A percentile compares a stretch with the other conserved stretches of the same genome.
phyloP scores from a whole-genome alignment of 163 green algal species.

The Smithsoniella earleae region DNA sequence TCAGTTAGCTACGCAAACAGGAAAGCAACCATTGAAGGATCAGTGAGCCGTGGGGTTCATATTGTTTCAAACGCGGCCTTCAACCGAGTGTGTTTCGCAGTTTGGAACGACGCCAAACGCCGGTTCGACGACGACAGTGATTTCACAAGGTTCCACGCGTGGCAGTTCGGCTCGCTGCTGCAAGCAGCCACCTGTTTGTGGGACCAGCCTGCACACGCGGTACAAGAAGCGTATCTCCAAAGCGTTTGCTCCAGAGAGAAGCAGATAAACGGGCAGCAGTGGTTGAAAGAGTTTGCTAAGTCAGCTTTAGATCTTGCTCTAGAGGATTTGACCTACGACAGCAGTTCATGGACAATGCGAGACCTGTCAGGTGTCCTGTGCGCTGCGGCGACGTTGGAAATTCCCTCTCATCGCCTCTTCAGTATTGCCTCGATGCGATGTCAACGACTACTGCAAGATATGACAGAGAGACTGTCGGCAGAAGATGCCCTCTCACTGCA shows the following conservation, averaged over 20 bases:
- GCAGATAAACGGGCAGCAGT: background rate
- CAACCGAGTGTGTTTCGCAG: background rate
- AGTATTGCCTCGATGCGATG: background rate
- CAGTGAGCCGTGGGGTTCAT: background rate
- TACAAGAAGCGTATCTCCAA: too few species aligned
- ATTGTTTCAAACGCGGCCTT: background rate
- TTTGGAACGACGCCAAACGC: background rate
- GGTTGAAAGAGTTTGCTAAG: background rate
- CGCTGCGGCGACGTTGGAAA: background rate
- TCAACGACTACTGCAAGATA: background rate
- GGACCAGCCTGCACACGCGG: too few species aligned
- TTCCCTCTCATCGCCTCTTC: background rate
- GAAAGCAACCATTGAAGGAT: background rate
- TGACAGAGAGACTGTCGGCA: background rate
- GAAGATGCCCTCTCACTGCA: background rate
- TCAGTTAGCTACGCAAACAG: too few species aligned
- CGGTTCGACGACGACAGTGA: conserved; percentile 1
- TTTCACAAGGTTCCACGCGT: conserved; percentile 9
- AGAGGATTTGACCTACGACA: background rate
- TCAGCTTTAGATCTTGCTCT: background rate
- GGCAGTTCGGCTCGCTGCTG: background rate
- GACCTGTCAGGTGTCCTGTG: conserved; percentile 1
- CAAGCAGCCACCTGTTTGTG: too few species aligned
- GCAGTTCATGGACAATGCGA: background rate
- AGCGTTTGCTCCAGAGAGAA: too few species aligned